Evolutionary conservation across 2,329 filamentous ascomycete genomes (phyloP), one percentile per base, ranked within the genome.

Genomic region (Fusarium austroafricanum): DNA sequence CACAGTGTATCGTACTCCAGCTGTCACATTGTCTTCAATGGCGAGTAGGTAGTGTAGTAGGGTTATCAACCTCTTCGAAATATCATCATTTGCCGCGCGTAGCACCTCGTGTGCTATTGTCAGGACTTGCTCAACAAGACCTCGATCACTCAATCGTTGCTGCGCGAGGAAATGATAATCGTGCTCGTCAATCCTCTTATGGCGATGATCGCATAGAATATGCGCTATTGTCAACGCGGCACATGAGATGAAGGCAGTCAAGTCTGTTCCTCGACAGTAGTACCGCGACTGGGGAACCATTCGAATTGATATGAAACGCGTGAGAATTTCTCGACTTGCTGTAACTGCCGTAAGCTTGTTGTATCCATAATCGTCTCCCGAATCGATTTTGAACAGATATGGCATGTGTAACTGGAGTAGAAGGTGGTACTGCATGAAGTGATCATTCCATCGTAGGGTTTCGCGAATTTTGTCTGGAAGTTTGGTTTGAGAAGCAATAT

Each of bases 341-440:
- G 78, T 79, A 6, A 85, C 70, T 42, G 82, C 83, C 0, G 71
- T 68, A 2, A 79, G 77, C 46, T 81, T 83, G 68, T 81, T 85
- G 65, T 83, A 83, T 21, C 83, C 80, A 53, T 81, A 82, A 7
- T 77, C 76, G 6, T 71, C 68, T 6, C 78, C 76, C 2, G 73
- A 68, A 2, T 77, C 71, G 35, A 77, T 69, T 14, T 76, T 79
- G 10, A 87, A 75, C 71, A 88, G 80, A 61, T 84, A 87, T 0
- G 85, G 86, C 6, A 88, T 75, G 59, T 88, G 86, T 0, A 87
- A 77, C 7, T 84, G 79, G n/a, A 84, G 77, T 3, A 86, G 69
- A 2, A 87, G 76, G 45, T 83, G 80, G 54, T 85, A 81, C 61
- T 87, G 83, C 37, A 81, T 78, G 42, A 87, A 78, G 49, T 87